Evolutionary conservation across 1,284 basidiomycete species (phyloP).

Genomic region (Pseudozyma pruni): DNA sequence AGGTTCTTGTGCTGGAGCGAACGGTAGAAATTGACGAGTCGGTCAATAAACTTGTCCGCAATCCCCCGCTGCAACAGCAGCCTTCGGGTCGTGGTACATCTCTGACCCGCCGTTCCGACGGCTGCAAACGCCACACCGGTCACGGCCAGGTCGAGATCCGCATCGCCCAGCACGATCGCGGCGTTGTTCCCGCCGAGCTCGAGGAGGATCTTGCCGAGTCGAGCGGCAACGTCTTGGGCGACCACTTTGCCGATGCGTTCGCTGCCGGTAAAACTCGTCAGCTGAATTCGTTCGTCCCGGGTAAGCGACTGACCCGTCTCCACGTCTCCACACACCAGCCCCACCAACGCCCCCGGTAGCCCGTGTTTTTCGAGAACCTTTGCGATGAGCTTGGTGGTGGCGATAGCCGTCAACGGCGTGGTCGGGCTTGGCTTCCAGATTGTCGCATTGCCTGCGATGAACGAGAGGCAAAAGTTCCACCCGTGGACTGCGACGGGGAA

Average conservation of each 20-base stretch:
- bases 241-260: conserved; percentile 86
- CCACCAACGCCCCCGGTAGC: conserved; percentile 82
- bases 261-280: conserved; percentile 92
- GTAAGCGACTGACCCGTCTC: conserved; percentile 83
- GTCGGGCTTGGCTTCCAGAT: conserved; percentile 94
- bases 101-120: conserved; percentile 91
- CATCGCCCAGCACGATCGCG: conserved; percentile 90
- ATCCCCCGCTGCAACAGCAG: conserved; percentile 86
- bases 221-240: conserved; percentile 79
- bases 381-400: conserved; percentile 84
- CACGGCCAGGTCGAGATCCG: conserved; percentile 86
- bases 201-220: conserved; percentile 84
- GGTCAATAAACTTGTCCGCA: conserved; percentile 78
- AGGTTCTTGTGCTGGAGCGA: conserved; percentile 70
- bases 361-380: conserved; percentile 82
- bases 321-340: conserved; percentile 83
- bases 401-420: conserved; percentile 84
- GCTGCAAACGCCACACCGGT: conserved; percentile 92
- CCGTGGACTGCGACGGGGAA: conserved; percentile 79
- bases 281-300: conserved; percentile 74
- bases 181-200: conserved; percentile 98
- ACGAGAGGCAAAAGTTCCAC: conserved; percentile 88
- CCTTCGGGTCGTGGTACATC: conserved; percentile 91
- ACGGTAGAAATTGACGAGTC: conserved; percentile 78
- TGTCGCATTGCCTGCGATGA: conserved; percentile 90